These are phyloP conservation scores for Aspergillus piperis DNA, from an alignment of 2,329 filamentous ascomycete species.

Conservation along the genomic window DNA sequence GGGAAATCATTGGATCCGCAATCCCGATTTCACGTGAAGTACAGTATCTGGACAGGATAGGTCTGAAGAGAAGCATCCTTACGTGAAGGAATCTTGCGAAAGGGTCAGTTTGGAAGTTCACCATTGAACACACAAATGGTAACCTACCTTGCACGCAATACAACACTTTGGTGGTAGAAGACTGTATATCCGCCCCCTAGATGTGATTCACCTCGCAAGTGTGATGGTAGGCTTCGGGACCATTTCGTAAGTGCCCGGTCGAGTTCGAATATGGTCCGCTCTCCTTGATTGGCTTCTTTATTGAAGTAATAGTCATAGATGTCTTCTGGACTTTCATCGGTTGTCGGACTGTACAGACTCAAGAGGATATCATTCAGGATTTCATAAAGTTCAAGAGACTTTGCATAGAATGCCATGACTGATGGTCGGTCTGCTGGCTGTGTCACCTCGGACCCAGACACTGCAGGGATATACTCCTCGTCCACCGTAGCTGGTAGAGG, in stretches of 20 bases:
- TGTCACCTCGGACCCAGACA: slow-evolving; percentile 14
- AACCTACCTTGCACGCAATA: slow-evolving; percentile 34
- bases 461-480: slow-evolving; percentile 32
- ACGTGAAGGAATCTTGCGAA: slow-evolving; percentile 35
- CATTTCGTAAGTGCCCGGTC: slow-evolving; percentile 35
- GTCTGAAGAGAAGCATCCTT: slow-evolving; percentile 36
- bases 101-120: not conserved
- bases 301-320: slow-evolving; percentile 33
- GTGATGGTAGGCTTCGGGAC: slow-evolving; percentile 31
- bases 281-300: slow-evolving; percentile 24
- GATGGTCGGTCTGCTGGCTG: slow-evolving; percentile 30
- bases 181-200: slow-evolving; percentile 20
- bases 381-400: slow-evolving; percentile 37
- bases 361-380: slow-evolving; percentile 39
- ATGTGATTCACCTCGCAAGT: slow-evolving; percentile 23
- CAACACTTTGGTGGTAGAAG: slow-evolving; percentile 35
- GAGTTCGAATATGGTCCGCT: slow-evolving; percentile 36
- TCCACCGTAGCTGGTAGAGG: slow-evolving; percentile 34
- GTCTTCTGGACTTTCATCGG: slow-evolving; percentile 29
- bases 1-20: slow-evolving; percentile 22
- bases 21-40: slow-evolving; percentile 27
- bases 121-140: not conserved
- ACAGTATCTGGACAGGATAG: slow-evolving; percentile 36
- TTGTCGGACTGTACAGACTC: slow-evolving; percentile 29
- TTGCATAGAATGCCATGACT: slow-evolving; percentile 35